phyloP scores from a whole-genome alignment of 2,329 filamentous ascomycete genomes.

The Ophiostoma fasciatum region DNA sequence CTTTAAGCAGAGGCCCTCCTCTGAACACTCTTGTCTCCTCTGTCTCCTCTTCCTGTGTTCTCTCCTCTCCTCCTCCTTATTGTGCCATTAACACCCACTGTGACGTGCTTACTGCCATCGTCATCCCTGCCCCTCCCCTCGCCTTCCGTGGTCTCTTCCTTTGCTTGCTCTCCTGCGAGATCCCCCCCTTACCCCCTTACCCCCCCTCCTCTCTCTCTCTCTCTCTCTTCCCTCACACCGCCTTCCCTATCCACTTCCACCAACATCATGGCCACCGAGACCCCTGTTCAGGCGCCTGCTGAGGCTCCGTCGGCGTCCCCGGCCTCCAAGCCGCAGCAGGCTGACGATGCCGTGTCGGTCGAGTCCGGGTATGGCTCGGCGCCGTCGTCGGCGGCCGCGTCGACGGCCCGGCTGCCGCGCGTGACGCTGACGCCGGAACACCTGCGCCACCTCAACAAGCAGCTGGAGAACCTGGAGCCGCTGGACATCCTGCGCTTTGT shows the following conservation, averaged over 20 bases:
- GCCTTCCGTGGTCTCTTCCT: too few relatives aligned
- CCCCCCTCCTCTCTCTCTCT: not conserved
- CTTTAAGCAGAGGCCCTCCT: not conserved
- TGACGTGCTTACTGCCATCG: not conserved
- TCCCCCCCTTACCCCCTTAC: not conserved
- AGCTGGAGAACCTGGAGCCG: constrained; percentile 76
- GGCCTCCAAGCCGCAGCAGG: constrained; percentile 16
- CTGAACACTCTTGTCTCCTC: not conserved
- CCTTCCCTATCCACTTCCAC: too few relatives aligned
- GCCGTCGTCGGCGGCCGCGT: constrained; percentile 31
- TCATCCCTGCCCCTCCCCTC: not conserved
- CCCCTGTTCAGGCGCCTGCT: not conserved
- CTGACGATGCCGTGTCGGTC: constrained; percentile 26
- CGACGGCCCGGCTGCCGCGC: constrained; percentile 53
- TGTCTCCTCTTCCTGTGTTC: not conserved
- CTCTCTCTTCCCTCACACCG: not conserved
- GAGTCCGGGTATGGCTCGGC: constrained; percentile 79
- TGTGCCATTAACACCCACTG: not conserved
- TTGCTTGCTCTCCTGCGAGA: not conserved
- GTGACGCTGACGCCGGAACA: constrained; percentile 79
- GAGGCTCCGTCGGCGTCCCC: too few relatives aligned
- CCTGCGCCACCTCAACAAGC: constrained; percentile 77
- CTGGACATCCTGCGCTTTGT: constrained; percentile 88
- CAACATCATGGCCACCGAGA: constrained; percentile 2
- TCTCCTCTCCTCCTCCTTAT: not conserved